Base-by-base conservation (phyloP, 2,329 filamentous ascomycete species). In the Colletotrichum sojae region DNA sequence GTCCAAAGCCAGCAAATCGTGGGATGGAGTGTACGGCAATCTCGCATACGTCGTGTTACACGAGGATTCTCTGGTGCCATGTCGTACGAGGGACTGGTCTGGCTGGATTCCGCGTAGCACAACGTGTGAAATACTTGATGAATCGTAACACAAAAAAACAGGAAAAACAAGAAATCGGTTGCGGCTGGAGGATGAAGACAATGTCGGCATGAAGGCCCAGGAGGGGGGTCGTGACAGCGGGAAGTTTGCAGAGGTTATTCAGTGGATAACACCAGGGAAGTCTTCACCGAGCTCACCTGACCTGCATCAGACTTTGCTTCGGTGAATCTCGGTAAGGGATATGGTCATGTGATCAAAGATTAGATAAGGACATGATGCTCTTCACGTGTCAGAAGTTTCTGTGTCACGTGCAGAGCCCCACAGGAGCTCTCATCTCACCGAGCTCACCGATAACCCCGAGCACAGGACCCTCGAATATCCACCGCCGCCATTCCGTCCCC, bases 401-500 rank as follows among this genome's bases (percentile, higher is more conserved):
- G 22, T 22, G 22, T 49, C 54, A 66, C 49, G 43, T 66, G 54
- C n/a, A 0, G 0, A 1, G 12, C 10, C 25, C 66, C 62, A 60
- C 62, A 66, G 13, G 16, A 69, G 66, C 66, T 69, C 6, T 18
- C 16, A 25, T 1, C 31, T 71, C 63, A 69, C 70, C 68, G 63
- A 61, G 15, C 48, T 70, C 68, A 71, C 70, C 70, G 68, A 68
- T 40, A 60, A 22, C 62, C 54, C 68, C 62, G 62, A 63, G 45
- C 45, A 16, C 45, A 46, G 45, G 40, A 59, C 48, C 55, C 48
- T 52, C 20, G 12, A 49, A 67, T 46, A 51, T 55, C 66, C 62
- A 59, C 61, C 31, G 59, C 43, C 49, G 40, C 55, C 55, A 40
- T 22, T 51, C 43, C 73, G 73, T 79, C 79, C 83, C 77, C 78